Evolutionary conservation across 176 grass and related monocot species (phyloP), one percentile per base, ranked within the genome.

Genomic region (Poa pratensis): DNA sequence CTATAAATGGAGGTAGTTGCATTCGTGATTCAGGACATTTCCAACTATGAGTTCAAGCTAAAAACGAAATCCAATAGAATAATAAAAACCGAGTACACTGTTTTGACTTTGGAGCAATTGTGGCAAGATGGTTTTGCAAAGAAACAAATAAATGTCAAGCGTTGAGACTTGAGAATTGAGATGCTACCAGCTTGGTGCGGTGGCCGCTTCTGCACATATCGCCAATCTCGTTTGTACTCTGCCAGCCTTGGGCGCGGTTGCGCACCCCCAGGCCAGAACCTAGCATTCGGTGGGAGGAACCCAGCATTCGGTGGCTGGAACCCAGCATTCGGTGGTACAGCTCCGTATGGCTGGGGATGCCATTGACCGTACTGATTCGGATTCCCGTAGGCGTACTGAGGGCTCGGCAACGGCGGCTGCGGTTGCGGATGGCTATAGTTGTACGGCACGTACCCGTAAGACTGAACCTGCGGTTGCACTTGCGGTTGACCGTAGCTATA

Each of bases 181-280:
- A 76, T 61, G 34, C 78, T 94, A 98, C 96, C 93, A 61, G 82
- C 88, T 67, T 89, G 89, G 11, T 63, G 85, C 18, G 89, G 84
- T 3, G 84, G 91, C 42, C 37, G 63, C 75, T 75, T 81, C 66
- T 50, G 82, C 9, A 88, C 60, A 85, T 51, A 82, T 53, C 51
- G 89, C 89, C 91, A 95, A 59, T 45, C 75, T 52, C 96, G 77
- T 59, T 72, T 86, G 79, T 98, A 95, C 17, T 86, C 76, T 26
- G 91, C 83, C 39, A 93, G 73, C 55, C 89, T 91, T 42, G 82
- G 73, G 62, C 64, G 34, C 59, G n/a, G 35, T 35, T 82, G 87
- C 0, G 51, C 46, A 1, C 19, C 35, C 13, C 22, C 73, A 63
- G 92, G 85, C 35, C 79, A 35, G 43, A 87, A 83, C 42, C 65